Evolutionary conservation across 2,329 filamentous ascomycete species (phyloP), one percentile per base, ranked within the genome.

Genomic region (Fusarium sp.): DNA sequence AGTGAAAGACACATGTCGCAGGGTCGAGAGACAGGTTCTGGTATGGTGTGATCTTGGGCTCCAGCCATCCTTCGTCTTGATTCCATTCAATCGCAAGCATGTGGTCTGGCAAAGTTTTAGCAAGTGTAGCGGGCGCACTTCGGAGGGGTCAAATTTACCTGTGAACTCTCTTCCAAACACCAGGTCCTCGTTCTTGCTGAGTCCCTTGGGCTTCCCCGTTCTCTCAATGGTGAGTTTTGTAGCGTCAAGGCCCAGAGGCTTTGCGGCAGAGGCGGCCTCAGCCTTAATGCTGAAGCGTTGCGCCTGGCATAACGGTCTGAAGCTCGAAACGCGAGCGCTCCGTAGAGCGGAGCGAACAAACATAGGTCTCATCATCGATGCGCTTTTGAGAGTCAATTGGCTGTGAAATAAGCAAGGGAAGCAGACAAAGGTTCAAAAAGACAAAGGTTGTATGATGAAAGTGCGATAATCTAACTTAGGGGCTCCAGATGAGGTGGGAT

Each of bases 51-150:
- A 99, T 98, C 71, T 89, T 87, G 61, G 95, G 93, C 16, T 90
- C 82, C 43, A 91, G 83, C 96, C 96, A 98, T 80, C 94, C 96
- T 72, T 92, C 85, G 50, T 88, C 84, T 64, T 93, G 89, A 58
- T 92, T 95, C 96, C 96, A 99, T 85, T 98, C 94, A 74, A 97
- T 87, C 63, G 92, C 90, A 77, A 98, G 90, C 95, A 99, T 98
- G 83, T 98, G 96, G 84, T 99, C 96, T 97, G 60, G 30, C 40
- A 53, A 41, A 43, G 63, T 70, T 61, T 66, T 64, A 76, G 67
- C 56, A 30, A 59, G 10, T 14, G 25, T 47, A 5, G n/a, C 27
- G 16, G 10, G 42, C 32, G 27, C 18, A 21, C 20, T 20, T 40
- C 21, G 8, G n/a, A 25, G 60, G 20, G 47, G 30, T 37, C 23